Evolutionary conservation across 1,284 basidiomycete species (phyloP), one percentile per base, ranked within the genome.

Genomic region (Malassezia cuniculi): DNA sequence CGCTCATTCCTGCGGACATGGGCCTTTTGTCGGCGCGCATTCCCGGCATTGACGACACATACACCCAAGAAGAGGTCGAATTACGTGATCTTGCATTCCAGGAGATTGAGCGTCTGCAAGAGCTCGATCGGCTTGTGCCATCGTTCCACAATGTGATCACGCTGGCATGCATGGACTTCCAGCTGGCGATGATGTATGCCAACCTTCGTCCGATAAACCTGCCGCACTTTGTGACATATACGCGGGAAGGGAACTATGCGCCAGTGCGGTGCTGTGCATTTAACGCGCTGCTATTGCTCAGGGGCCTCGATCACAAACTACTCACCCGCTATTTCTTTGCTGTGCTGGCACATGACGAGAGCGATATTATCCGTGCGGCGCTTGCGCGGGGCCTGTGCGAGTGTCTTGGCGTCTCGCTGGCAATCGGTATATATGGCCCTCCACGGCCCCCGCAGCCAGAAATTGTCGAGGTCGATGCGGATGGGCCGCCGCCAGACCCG

Each of bases 81-180:
- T 31, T 66, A 35, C 49, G 64, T 4, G 27, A 27, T 9, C 41
- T 49, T 12, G 59, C 63, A 0, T 42, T 52, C 9, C 39, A 47
- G 29, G 60, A 66, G 39, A 78, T 95, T 27, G 85, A 90, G 60
- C 76, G 90, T 24, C 87, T 89, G 66, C 80, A 86, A 47, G 85
- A 80, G 51, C 85, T 95, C 76, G 93, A 99, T 68, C 75, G 86
- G 41, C 74, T 97, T 12, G 89, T 97, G 39, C 85, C 93, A 3
- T 93, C 89, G 4, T 81, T 79, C 46, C 86, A 94, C 60, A 97
- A 97, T 60, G 78, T 87, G 17, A 80, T 97, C 27, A 89, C 89
- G 0, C 75, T 86, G 38, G 85, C 90, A 20, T 44, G 52, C 27
- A 47, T 66, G 10, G 63, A 66, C 37, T 62, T 57, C 27, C 52